Evolutionary conservation across 140 eudicot species (phyloP).

Genomic region (Flaveria floridana): DNA sequence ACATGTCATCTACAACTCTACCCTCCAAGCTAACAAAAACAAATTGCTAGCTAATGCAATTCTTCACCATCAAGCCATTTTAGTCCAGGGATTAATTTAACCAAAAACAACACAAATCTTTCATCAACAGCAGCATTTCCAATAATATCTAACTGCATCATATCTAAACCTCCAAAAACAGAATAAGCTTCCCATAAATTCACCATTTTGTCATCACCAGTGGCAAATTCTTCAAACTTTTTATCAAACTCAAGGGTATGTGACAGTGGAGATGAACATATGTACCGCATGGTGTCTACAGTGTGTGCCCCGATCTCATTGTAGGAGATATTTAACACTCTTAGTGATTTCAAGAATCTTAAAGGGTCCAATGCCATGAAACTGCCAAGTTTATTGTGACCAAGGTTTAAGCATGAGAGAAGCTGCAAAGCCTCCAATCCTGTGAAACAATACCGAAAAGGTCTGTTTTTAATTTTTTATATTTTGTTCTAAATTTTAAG

Average conservation of each 20-base stretch:
- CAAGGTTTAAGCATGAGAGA: slow-evolving; percentile 70
- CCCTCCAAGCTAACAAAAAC: background rate
- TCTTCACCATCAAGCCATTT: slow-evolving; percentile 73
- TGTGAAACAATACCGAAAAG: slow-evolving; percentile 32
- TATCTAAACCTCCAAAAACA: slow-evolving; percentile 49
- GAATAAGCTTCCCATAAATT: slow-evolving; percentile 68
- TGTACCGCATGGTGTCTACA: slow-evolving; percentile 69
- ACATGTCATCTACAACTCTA: background rate
- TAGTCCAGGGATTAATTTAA: slow-evolving; percentile 58
- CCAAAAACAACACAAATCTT: slow-evolving; percentile 44
- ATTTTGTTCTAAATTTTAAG: background rate
- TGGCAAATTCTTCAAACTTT: slow-evolving; percentile 36
- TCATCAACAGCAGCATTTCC: slow-evolving; percentile 62
- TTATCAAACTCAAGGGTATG: slow-evolving; percentile 50
- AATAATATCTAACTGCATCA: slow-evolving; percentile 59
- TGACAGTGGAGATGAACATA: slow-evolving; percentile 73
- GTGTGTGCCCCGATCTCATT: slow-evolving; percentile 84
- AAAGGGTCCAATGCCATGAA: slow-evolving; percentile 77
- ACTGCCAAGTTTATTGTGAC: slow-evolving; percentile 65
- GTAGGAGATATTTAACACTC: slow-evolving; percentile 62
- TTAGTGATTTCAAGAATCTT: slow-evolving; percentile 53
- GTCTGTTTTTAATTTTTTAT: background rate
- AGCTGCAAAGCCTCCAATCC: slow-evolving; percentile 88
- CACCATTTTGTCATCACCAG: slow-evolving; percentile 26
- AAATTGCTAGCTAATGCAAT: slow-evolving; percentile 25